Conservation (phyloP, 768 basidiomycete genomes). For the Clitopilus passeckerianus region DNA sequence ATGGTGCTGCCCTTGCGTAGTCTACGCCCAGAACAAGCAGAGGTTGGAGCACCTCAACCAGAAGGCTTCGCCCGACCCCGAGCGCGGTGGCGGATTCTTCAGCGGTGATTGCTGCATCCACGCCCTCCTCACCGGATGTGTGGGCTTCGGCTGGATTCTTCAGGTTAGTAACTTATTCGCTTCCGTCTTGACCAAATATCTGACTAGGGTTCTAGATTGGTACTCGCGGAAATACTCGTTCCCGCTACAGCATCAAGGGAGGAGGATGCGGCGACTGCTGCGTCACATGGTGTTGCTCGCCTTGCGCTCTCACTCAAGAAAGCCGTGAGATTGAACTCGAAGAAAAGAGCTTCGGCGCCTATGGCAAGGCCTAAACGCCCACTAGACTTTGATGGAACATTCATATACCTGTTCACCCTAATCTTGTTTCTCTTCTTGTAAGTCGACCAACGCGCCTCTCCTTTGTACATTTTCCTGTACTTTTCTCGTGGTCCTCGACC, state of each 20-base stretch:
- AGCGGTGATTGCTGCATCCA: conserved; percentile 24
- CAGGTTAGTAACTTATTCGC: conserved; percentile 17
- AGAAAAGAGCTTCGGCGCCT: conserved; percentile 22
- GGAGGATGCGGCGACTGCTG: conserved; percentile 24
- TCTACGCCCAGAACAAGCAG: conserved; percentile 29
- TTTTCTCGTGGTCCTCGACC: neutral
- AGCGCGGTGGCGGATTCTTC: conserved; percentile 23
- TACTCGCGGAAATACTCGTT: conserved; percentile 24
- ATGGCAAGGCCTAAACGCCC: conserved; percentile 7
- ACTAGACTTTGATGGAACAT: neutral
- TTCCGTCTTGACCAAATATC: neutral
- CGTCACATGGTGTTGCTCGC: conserved; percentile 26
- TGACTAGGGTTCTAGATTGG: conserved; percentile 6
- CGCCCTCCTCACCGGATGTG: conserved; percentile 12
- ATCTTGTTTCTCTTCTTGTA: neutral
- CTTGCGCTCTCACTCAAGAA: conserved; percentile 40
- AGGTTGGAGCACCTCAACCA: conserved; percentile 25
- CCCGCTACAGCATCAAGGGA: conserved; percentile 33
- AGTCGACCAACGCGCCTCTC: neutral
- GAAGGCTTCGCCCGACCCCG: conserved; percentile 27
- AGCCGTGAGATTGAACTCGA: conserved; percentile 34
- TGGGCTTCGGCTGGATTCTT: conserved; percentile 24
- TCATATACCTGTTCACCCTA: neutral
- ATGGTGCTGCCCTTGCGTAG: conserved; percentile 32
- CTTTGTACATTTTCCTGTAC: neutral